Base-by-base conservation (phyloP, 2,329 filamentous ascomycete genomes). In the Ophiostoma novo-ulmi region DNA sequence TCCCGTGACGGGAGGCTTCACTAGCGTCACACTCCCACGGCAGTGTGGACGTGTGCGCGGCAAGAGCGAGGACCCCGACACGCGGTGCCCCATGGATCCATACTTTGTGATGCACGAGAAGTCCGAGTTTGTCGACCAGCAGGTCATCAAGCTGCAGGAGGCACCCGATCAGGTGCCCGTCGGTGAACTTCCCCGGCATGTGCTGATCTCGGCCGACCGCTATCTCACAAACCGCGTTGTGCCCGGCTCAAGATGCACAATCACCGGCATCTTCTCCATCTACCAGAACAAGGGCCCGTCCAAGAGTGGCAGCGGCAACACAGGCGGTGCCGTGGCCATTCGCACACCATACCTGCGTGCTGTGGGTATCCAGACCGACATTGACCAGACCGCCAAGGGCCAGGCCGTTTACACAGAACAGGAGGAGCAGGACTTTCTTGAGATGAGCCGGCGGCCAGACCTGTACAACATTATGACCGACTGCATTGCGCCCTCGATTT, bases 241-340 rank as follows among this genome's bases (percentile, higher is more conserved):
- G 3, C 95, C 95, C 6, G 95, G 95, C 39, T 96, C 94, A 68
- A 87, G 94, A 78, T 99, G 95, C 79, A 97, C 93, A 2, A 86
- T 99, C 22, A 98, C 95, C 87, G 95, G 95, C 26, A 93, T 99
- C 44, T 99, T 97, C 82, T 97, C 94, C 39, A 98, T 98, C 77
- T 99, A 97, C 80, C 93, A 97, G 79, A 91, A 90, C 75, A 98
- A 98, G 80, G 91, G 90, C 58, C 90, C 88, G 61, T 96, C 94
- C 63, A 71, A 70, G 36, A 69, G 71, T 39, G 71, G 71, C 69
- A 91, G 90, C 75, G 88, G 87, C 5, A 87, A 85, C 22, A 88
- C 86, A 1, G 89, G 89, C 69, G 90, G 90, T 1, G 95, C 95
- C 1, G 94, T 98, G 3, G 95, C 95, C 10, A 97, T 99, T 76